phyloP scores from a whole-genome alignment of 805 yeast species.

The Ogataea glucozyma region DNA sequence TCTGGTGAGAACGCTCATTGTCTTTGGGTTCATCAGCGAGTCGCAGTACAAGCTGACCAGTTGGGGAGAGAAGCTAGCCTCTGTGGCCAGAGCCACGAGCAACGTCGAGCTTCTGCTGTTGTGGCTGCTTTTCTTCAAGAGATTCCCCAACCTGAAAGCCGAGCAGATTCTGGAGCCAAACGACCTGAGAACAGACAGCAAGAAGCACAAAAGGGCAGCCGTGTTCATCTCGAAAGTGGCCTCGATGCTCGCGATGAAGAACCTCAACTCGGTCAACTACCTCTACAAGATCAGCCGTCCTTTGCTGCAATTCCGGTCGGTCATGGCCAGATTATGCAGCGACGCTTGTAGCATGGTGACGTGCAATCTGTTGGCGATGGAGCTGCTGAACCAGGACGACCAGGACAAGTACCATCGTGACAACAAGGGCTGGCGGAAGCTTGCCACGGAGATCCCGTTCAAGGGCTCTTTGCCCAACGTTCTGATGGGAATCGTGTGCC shows the following conservation, averaged over 20 bases:
- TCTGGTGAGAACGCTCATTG: constrained; percentile 51
- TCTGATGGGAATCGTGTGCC: constrained; percentile 59
- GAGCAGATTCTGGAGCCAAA: constrained; percentile 41
- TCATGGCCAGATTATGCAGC: constrained; percentile 51
- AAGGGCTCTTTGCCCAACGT: constrained; percentile 56
- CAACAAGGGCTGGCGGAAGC: constrained; percentile 56
- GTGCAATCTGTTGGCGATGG: constrained; percentile 49
- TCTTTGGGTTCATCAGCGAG: constrained; percentile 50
- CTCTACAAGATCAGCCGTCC: constrained; percentile 72
- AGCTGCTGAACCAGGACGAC: constrained; percentile 54
- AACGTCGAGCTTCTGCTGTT: constrained; percentile 45
- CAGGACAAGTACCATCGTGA: constrained; percentile 45
- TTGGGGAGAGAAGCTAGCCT: constrained; percentile 52
- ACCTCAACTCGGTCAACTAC: constrained; percentile 52
- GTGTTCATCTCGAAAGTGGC: constrained; percentile 50
- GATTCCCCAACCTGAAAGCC: constrained; percentile 41
- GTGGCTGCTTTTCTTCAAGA: constrained; percentile 45
- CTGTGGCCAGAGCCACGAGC: constrained; percentile 33
- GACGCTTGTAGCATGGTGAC: constrained; percentile 58
- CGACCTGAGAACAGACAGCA: constrained; percentile 38
- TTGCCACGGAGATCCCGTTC: constrained; percentile 64
- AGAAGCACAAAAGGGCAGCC: constrained; percentile 38
- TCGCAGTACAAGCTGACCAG: constrained; percentile 44
- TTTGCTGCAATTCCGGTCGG: constrained; percentile 66
- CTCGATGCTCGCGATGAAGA: constrained; percentile 46